Evolutionary conservation across 1,139 yeast species (phyloP), one percentile per base, ranked within the genome.

Genomic region (Yamadazyma diddensiae): DNA sequence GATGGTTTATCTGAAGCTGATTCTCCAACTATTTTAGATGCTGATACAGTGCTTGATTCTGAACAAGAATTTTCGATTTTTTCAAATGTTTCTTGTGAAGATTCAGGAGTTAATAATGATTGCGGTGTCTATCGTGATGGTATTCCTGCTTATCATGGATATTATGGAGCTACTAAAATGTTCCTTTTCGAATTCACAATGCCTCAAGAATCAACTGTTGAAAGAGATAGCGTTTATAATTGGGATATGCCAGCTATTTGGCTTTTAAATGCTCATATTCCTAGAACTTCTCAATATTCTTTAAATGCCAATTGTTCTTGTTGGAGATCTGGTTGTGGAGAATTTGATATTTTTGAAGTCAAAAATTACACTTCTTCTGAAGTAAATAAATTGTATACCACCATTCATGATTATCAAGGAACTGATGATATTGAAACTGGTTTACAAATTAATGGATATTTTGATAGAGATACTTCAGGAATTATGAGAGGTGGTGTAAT

Each of bases 291-390:
- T 41, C 97, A 92, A 66, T 92, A 90, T 45, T 47, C 65, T 9
- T 35, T 35, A 55, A 94, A 94, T 55, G 70, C 68, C 37, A 62
- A 79, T 36, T 63, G 97, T 69, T 87, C 97, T 17, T 92, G 97
- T 73, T 92, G 98, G 98, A 58, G 78, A 46, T 76, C 95, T 24
- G 97, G 97, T 31, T 92, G 98, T 65, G 97, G 97, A 60, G 98
- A 92, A 68, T 72, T 90, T 47, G 98, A 92, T 59, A 68, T 87
- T 42, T 90, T 90, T 51, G 98, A 92, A 70, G 65, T 65, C 27
- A 62, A 60, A 55, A 54, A 61, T 47, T 39, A 53, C 29, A 74
- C 85, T 15, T 19, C 24, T 14, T 21, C 28, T 14, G 78, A 77
- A 44, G 61, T 72, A 24, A 59, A 57, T 39, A 68, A 77, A 43